Evolutionary conservation across 768 basidiomycete species (phyloP), one percentile per base, ranked within the genome.

Genomic region (Leccinum imitatum): DNA sequence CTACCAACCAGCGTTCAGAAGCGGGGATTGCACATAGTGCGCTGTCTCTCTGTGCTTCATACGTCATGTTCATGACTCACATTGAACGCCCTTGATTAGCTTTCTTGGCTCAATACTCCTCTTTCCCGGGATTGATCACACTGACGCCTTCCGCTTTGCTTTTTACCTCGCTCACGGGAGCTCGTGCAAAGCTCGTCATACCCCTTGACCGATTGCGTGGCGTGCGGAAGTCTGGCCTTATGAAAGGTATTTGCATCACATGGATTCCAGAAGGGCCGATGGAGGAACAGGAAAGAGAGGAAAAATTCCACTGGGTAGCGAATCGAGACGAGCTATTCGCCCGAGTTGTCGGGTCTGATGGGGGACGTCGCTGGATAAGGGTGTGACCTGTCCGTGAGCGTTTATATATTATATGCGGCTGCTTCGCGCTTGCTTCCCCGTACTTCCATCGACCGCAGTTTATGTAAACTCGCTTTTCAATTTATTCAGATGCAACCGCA

Each of bases 261-360:
- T 86, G 82, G 80, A 60, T 56, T 41, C 67, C 74, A 5, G 64
- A 66, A 25, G 57, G 57, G 7, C 30, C 60, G 6, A 72, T 75
- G 15, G 59, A 63, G n/a, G 69, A 66, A 15, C 70, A 68, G 33
- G 77, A 77, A 59, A 78, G 73, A 56, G 81, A 83, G 56, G 85
- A 84, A 54, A 82, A 73, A 63, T 87, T 89, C 65, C 61, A 73
- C 17, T 87, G 85, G 83, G 78, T 89, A 41, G 82, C 81, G 33
- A 77, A 74, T 25, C 81, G 87, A 6, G 86, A 89, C 69, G 87
- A 89, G 51, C 68, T 89, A 17, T 89, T 90, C 69, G 84, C 84
- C 48, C 73, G 86, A 59, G 78, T 90, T 13, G 77, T 88, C 17
- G 84, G 84, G 15, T 71, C 73, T 63, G 78, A 79, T 30, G 80